A percentile compares a stretch with the other conserved stretches of the same genome.
phyloP scores from a whole-genome alignment of 2,329 filamentous ascomycete species.

The Colletotrichum eleusines region DNA sequence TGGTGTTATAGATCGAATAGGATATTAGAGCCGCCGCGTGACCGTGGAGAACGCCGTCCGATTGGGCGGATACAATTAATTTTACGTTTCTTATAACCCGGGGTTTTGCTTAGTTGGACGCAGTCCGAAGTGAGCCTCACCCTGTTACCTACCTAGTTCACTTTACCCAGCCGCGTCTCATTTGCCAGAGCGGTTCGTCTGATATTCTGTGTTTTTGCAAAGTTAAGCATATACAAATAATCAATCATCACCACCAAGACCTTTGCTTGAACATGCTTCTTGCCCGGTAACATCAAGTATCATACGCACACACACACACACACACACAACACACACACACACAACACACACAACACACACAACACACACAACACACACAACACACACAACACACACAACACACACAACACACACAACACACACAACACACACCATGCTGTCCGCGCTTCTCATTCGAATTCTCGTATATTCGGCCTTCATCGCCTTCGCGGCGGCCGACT shows the following conservation, averaged over 20 bases:
- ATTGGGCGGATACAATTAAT: neutral
- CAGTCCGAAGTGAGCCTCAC: neutral
- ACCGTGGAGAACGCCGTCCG: too few species aligned
- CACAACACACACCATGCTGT: slow-evolving; percentile 11
- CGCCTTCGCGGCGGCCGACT: slow-evolving; percentile 6
- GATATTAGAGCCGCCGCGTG: neutral
- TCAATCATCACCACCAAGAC: neutral
- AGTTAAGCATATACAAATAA: neutral
- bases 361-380: too few species aligned
- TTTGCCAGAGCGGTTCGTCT: neutral
- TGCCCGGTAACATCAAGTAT: neutral
- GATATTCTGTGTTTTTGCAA: too few species aligned
- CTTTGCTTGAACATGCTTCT: neutral
- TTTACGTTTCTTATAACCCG: too few species aligned
- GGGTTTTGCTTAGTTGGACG: neutral
- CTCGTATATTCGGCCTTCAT: neutral
- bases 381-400: too few species aligned
- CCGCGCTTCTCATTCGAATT: neutral
- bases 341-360: too few species aligned
- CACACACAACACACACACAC: too few species aligned
- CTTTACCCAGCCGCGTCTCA: too few species aligned
- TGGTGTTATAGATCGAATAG: too few species aligned
- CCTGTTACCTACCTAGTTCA: neutral
- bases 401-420: too few species aligned
- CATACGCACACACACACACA: too few species aligned